A percentile compares a stretch with the other conserved stretches of the same genome.
Evolutionary conservation across 495 filamentous ascomycete species (phyloP).

Genomic region (Penicillium odoratum): DNA sequence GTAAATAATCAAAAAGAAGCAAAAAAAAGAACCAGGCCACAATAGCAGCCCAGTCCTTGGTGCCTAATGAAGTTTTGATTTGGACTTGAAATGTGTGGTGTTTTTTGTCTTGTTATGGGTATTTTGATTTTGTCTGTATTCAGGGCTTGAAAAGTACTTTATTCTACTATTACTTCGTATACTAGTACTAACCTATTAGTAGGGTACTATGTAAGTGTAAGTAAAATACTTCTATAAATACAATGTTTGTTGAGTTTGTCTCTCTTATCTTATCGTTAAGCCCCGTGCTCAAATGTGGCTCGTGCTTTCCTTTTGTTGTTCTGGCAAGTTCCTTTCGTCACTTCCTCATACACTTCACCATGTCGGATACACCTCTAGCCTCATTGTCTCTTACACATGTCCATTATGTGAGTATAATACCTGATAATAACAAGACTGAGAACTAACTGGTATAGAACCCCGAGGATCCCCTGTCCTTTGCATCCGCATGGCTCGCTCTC

Average conservation of each 20-base stretch:
- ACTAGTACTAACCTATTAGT: background rate
- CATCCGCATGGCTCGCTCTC: slow-evolving; percentile 91
- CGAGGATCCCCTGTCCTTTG: slow-evolving; percentile 75
- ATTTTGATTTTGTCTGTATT: background rate
- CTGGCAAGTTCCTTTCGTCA: background rate
- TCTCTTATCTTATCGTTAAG: background rate
- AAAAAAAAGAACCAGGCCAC: slow-evolving; percentile 7
- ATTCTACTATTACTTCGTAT: too few relatives aligned
- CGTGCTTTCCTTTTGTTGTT: background rate
- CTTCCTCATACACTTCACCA: slow-evolving; percentile 21
- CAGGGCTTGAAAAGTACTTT: background rate
- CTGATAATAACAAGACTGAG: background rate
- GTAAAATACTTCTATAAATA: background rate
- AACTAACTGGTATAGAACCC: slow-evolving; percentile 67
- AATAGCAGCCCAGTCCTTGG: slow-evolving; percentile 12
- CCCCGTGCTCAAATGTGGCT: background rate
- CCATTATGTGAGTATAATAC: slow-evolving; percentile 71
- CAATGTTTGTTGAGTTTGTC: background rate
- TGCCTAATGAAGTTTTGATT: slow-evolving; percentile 21
- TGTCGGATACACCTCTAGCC: slow-evolving; percentile 73
- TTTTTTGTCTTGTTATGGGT: background rate
- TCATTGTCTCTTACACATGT: slow-evolving; percentile 94
- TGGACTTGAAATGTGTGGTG: slow-evolving; percentile 7
- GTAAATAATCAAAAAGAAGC: slow-evolving; percentile 17
- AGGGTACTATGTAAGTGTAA: background rate